These are phyloP conservation scores for Plantago lanceolata DNA, from an alignment of 305 asterid genomes.

Conservation along the genomic window DNA sequence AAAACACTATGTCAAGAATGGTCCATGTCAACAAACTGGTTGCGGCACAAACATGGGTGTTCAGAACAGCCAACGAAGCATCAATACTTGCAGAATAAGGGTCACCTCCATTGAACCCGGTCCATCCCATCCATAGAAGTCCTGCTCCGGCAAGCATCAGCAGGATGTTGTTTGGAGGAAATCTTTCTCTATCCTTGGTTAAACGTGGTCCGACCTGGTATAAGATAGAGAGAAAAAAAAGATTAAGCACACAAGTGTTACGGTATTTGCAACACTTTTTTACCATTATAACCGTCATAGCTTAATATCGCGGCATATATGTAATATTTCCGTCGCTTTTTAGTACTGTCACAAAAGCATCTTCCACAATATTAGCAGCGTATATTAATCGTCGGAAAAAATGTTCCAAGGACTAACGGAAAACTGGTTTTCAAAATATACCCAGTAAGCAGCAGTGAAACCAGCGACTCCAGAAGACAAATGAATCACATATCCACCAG, in stretches of 20 bases:
- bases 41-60: conserved; percentile 62
- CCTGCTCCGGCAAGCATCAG: conserved; percentile 60
- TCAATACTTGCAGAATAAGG: conserved; percentile 49
- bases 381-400: not conserved
- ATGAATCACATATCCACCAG: conserved; percentile 63
- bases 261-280: too few species aligned
- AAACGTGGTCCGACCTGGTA: conserved; percentile 54
- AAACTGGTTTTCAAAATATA: not conserved
- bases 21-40: conserved; percentile 62
- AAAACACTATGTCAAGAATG: conserved; percentile 42
- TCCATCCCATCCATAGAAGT: conserved; percentile 63
- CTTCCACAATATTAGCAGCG: not conserved
- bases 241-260: too few species aligned
- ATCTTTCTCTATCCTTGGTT: conserved; percentile 51
- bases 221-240: not conserved
- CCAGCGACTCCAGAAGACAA: conserved; percentile 64
- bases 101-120: conserved; percentile 67
- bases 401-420: not conserved
- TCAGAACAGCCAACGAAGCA: conserved; percentile 55
- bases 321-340: too few species aligned
- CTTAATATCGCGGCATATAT: too few species aligned
- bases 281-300: too few species aligned
- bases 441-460: conserved; percentile 67
- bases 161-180: conserved; percentile 56
- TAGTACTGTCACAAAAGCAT: too few species aligned